A percentile compares a stretch with the other conserved stretches of the same genome.
phyloP scores from a whole-genome alignment of 805 yeast species.

The Teunomyces kruisii region DNA sequence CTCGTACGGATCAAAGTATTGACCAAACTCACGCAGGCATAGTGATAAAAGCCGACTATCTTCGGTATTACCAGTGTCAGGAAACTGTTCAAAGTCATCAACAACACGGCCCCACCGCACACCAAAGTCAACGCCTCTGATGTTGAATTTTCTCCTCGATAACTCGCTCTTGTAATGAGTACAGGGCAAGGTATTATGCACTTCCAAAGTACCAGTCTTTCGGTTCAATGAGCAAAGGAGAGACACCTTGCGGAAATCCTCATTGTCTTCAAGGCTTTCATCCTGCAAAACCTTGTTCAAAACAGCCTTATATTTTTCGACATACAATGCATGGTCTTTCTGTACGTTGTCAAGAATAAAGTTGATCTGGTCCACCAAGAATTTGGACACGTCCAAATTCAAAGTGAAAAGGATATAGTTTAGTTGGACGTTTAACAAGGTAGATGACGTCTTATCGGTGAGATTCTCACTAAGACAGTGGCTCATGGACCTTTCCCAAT shows the following conservation, averaged over 20 bases:
- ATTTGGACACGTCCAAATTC: constrained; percentile 26
- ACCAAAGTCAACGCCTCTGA: constrained; percentile 6
- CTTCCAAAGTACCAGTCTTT: constrained; percentile 33
- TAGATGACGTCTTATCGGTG: constrained; percentile 21
- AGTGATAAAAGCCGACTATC: constrained; percentile 1
- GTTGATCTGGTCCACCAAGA: constrained; percentile 16
- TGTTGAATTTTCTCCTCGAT: constrained; percentile 4
- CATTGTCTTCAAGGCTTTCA: constrained; percentile 3
- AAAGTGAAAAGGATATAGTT: constrained; percentile 38
- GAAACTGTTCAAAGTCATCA: constrained; percentile 2
- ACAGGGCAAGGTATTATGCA: constrained; percentile 32
- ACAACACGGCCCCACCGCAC: constrained; percentile 2
- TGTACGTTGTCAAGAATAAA: not conserved
- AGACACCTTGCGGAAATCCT: constrained; percentile 13
- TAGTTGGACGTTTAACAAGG: constrained; percentile 36
- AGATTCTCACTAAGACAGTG: constrained; percentile 24
- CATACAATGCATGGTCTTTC: constrained; percentile 1
- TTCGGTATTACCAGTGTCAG: constrained; percentile 1
- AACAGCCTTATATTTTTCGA: constrained; percentile 8
- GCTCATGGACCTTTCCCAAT: constrained; percentile 33
- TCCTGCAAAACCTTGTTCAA: constrained; percentile 5
- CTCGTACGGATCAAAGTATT: constrained; percentile 2
- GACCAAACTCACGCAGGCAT: constrained; percentile 4
- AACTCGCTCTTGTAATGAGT: constrained; percentile 18
- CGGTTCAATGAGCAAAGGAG: constrained; percentile 37